Conservation (phyloP, 2,329 filamentous ascomycete genomes). For the Calonectria multiphialidica region DNA sequence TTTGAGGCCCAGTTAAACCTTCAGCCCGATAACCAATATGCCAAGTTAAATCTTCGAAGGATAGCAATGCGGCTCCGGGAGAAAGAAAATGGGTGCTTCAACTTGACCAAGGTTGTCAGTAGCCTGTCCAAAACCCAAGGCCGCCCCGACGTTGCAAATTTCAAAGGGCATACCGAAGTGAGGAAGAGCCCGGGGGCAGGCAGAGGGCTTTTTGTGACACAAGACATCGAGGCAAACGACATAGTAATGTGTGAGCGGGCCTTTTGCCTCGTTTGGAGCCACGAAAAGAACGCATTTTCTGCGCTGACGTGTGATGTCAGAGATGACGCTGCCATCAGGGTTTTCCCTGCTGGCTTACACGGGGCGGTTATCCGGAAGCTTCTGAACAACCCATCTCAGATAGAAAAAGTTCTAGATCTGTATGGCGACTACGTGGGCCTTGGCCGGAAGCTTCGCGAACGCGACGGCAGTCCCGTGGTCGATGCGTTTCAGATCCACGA, state of each 20-base stretch:
- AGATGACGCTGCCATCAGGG: constrained; percentile 43
- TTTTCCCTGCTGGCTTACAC: constrained; percentile 48
- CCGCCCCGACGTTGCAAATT: constrained; percentile 46
- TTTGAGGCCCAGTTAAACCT: constrained; percentile 41
- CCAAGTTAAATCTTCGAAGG: constrained; percentile 32
- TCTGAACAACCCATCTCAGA: constrained; percentile 43
- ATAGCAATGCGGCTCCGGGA: constrained; percentile 41
- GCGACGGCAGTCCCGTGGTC: constrained; percentile 38
- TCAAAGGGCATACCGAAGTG: constrained; percentile 42
- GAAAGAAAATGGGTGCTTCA: constrained; percentile 32
- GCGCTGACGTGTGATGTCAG: constrained; percentile 48
- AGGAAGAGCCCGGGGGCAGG: constrained; percentile 44
- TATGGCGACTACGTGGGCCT: constrained; percentile 44
- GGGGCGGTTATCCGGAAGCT: constrained; percentile 42
- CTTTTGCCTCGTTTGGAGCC: constrained; percentile 46
- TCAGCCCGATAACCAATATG: constrained; percentile 39
- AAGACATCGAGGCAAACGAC: constrained; percentile 46
- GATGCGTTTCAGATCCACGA: constrained; percentile 50
- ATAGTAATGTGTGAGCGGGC: constrained; percentile 51
- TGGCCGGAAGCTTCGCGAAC: constrained; percentile 36
- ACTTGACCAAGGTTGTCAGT: constrained; percentile 38
- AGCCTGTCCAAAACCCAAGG: constrained; percentile 43
- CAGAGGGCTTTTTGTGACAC: constrained; percentile 52
- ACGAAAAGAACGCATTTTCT: constrained; percentile 45
- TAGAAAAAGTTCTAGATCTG: constrained; percentile 35